phyloP scores from a whole-genome alignment of 306 rosid species.

The Cotoneaster glaucophyllus region DNA sequence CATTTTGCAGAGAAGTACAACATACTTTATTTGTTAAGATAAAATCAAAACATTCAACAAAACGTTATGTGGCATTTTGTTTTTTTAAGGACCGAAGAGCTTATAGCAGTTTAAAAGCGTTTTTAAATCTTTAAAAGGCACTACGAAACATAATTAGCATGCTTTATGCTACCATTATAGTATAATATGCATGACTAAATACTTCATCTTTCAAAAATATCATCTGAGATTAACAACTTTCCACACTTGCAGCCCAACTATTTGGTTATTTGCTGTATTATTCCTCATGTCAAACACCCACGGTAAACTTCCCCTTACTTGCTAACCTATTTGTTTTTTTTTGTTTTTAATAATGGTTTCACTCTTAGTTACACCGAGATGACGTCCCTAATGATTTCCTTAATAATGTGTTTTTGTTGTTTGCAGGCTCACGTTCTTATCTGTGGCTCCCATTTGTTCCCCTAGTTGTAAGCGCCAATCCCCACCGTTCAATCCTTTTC shows the following conservation, averaged over 20 bases:
- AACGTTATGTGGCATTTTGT: background rate
- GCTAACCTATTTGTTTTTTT: background rate
- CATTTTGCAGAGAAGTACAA: background rate
- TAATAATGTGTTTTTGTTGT: background rate
- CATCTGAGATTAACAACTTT: background rate
- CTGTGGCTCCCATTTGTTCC: slow-evolving; percentile 28
- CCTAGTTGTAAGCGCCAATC: slow-evolving; percentile 16
- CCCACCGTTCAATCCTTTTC: background rate
- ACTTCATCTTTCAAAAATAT: background rate
- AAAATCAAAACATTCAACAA: background rate
- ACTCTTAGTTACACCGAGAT: background rate
- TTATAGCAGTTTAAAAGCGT: background rate
- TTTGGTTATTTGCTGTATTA: slow-evolving; percentile 23
- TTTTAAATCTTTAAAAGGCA: too few relatives aligned
- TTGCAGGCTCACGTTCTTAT: slow-evolving; percentile 16
- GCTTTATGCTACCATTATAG: background rate
- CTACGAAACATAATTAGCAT: background rate
- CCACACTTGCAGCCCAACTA: slow-evolving; percentile 18
- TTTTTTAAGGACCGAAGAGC: background rate
- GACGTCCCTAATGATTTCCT: background rate
- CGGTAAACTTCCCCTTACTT: background rate
- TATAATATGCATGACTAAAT: background rate
- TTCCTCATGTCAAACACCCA: slow-evolving; percentile 18
- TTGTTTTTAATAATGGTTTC: too few relatives aligned
- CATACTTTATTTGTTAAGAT: background rate